Evolutionary conservation across 176 grass and related monocot species (phyloP).

Genomic region (Puccinellia tenuiflora): DNA sequence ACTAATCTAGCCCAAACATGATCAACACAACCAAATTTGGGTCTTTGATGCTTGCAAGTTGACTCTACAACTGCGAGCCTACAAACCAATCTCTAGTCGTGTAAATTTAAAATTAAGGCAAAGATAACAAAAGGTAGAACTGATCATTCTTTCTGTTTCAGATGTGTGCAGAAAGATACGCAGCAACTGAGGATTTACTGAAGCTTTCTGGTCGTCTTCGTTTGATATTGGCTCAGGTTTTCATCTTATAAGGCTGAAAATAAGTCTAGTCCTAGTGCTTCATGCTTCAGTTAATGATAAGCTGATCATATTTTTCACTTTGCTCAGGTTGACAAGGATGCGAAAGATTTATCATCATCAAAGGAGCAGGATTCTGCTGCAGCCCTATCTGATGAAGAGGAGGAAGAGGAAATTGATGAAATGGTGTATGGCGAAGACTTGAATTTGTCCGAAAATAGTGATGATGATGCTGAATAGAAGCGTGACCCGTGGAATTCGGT

Average conservation of each 20-base stretch:
- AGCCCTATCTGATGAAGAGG: constrained; percentile 39
- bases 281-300: not conserved
- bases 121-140: not conserved
- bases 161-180: constrained; percentile 56
- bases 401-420: constrained; percentile 70
- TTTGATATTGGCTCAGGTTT: constrained; percentile 75
- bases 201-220: constrained; percentile 78
- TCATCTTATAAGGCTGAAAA: constrained; percentile 6
- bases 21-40: not conserved
- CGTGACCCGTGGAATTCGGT: not conserved
- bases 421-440: constrained; percentile 75
- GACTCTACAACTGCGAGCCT: not conserved
- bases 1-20: not conserved
- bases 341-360: constrained; percentile 11
- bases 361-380: constrained; percentile 9
- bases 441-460: constrained; percentile 35
- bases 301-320: constrained; percentile 5
- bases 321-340: constrained; percentile 46
- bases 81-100: not conserved
- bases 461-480: constrained; percentile 39
- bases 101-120: not conserved
- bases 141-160: constrained; percentile 31
- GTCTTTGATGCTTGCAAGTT: not conserved
- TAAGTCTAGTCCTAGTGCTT: not conserved
- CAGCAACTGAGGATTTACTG: constrained; percentile 44